phyloP scores from a whole-genome alignment of 495 filamentous ascomycete genomes.

The Rostrohypoxylon terebratum region DNA sequence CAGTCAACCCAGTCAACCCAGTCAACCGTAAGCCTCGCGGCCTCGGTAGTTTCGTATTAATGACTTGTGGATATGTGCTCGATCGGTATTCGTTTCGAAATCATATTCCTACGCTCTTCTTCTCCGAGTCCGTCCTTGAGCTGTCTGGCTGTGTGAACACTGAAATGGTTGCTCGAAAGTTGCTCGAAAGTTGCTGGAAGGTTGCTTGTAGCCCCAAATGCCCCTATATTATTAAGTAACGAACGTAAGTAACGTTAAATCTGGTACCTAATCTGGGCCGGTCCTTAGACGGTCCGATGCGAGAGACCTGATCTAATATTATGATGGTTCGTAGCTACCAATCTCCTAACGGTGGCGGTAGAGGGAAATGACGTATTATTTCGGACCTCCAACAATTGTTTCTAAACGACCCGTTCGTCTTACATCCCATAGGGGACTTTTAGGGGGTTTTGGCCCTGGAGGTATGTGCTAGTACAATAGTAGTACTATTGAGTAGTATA shows the following conservation, averaged over 20 bases:
- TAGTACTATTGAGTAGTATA: too few species aligned
- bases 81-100: constrained; percentile 7
- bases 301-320: neutral
- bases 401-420: neutral
- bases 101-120: neutral
- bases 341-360: neutral
- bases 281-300: constrained; percentile 19
- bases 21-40: neutral
- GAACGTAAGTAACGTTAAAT: constrained; percentile 24
- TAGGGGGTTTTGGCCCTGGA: too few species aligned
- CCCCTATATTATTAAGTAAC: neutral
- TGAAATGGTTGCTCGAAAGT: neutral
- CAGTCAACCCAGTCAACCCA: neutral
- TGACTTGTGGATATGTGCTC: constrained; percentile 2
- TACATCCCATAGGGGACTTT: neutral
- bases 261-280: neutral
- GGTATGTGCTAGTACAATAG: neutral
- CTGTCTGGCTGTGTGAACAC: too few species aligned
- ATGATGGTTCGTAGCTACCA: neutral
- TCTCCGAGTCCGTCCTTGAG: neutral
- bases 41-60: constrained; percentile 12
- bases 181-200: neutral
- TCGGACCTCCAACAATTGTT: neutral
- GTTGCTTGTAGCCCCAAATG: neutral
- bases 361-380: constrained; percentile 34